Conservation (phyloP, 148 eudicot genomes). For the Euryodendron excelsum region DNA sequence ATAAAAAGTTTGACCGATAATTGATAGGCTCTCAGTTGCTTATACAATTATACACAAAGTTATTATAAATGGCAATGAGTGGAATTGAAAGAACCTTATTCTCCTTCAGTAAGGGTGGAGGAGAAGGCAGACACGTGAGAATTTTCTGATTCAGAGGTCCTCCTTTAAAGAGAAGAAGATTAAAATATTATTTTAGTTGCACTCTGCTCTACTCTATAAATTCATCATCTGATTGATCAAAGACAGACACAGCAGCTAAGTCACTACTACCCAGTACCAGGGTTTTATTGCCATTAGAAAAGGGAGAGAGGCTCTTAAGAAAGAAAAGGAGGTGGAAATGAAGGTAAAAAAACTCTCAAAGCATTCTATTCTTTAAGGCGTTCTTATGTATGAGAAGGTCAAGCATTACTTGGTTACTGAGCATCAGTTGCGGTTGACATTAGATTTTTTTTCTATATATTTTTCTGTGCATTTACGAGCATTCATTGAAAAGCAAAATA, state of each 20-base stretch:
- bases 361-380: background rate
- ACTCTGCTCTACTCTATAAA: background rate
- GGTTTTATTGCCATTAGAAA: background rate
- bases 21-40: background rate
- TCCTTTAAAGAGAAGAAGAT: background rate
- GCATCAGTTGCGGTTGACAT: no score
- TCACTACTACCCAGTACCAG: background rate
- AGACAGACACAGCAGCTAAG: background rate
- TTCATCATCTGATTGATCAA: background rate
- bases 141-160: background rate
- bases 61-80: no score
- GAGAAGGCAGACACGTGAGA: background rate
- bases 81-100: background rate
- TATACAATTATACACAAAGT: background rate
- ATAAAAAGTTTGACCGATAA: background rate
- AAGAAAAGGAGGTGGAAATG: background rate
- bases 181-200: background rate
- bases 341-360: conserved; percentile 1
- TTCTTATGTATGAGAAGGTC: no score
- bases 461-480: no score
- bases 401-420: no score
- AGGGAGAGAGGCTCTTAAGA: background rate
- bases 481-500: no score
- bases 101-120: conserved; percentile 8
- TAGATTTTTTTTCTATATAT: no score